A percentile compares a stretch with the other conserved stretches of the same genome.
These are phyloP conservation scores for Warburgia ugandensis DNA, from an alignment of 164 flowering plant species.

Conservation along the genomic window DNA sequence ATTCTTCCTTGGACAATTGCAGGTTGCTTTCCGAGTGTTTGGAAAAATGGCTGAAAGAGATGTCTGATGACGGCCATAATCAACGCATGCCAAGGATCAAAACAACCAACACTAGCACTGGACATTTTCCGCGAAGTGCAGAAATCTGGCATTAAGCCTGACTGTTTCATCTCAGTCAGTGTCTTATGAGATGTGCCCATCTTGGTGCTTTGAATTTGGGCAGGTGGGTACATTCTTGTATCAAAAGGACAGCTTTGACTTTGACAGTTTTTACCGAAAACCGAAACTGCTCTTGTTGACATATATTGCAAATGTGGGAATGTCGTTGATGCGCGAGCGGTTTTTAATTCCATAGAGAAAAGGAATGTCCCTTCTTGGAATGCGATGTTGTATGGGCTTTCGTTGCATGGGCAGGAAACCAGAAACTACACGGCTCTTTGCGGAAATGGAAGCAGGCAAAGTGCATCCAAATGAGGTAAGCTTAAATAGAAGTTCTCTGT, in stretches of 20 bases:
- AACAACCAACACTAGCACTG: constrained; percentile 1
- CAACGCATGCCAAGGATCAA: constrained; percentile 9
- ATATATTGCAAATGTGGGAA: constrained; percentile 17
- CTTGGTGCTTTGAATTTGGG: constrained; percentile 18
- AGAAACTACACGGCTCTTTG: constrained; percentile 7
- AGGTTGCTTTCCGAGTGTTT: constrained; percentile 1
- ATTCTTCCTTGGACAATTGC: constrained; percentile 2
- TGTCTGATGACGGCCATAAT: constrained; percentile 13
- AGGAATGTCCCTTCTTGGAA: constrained; percentile 15
- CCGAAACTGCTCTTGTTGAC: constrained; percentile 17
- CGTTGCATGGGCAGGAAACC: constrained; percentile 13
- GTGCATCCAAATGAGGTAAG: constrained; percentile 11
- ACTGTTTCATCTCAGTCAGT: constrained; percentile 1
- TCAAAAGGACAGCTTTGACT: constrained; percentile 4
- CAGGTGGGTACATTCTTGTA: constrained; percentile 14
- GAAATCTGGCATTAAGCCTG: constrained; percentile 2
- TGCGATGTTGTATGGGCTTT: constrained; percentile 17
- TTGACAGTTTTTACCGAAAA: constrained; percentile 2
- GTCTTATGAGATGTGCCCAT: constrained; percentile 4
- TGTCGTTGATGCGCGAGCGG: constrained; percentile 10
- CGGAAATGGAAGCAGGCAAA: constrained; percentile 9
- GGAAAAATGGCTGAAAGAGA: constrained; percentile 13
- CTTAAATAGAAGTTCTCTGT: constrained; percentile 6
- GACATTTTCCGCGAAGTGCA: neutral
- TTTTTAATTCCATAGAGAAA: constrained; percentile 8